Conservation (phyloP, 139 green algal genomes). For the Coelastrella sp. region DNA sequence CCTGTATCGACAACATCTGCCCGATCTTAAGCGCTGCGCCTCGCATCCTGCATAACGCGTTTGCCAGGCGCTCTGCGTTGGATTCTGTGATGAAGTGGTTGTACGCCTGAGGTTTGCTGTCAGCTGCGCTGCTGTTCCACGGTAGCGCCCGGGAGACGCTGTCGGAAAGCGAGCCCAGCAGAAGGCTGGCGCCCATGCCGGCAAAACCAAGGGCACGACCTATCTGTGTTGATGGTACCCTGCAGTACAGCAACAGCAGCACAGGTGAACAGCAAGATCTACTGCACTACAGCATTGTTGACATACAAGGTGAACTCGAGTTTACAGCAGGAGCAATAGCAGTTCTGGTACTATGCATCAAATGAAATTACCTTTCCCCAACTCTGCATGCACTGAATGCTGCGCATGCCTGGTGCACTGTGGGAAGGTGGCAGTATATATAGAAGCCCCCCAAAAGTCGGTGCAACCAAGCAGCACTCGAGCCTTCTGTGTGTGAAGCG, state of each 20-base stretch:
- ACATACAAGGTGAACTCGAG: too few relatives aligned
- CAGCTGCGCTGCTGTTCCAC: constrained; percentile 2
- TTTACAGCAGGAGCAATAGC: too few relatives aligned
- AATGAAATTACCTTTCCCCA: too few relatives aligned
- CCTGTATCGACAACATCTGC: constrained; percentile 98
- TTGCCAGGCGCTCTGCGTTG: constrained; percentile 93
- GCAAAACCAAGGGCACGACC: constrained; percentile 87
- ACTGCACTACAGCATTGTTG: too few relatives aligned
- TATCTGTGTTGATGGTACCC: constrained; percentile 82
- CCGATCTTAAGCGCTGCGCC: constrained; percentile 96
- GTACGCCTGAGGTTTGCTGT: constrained; percentile 16
- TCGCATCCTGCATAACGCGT: constrained; percentile 92
- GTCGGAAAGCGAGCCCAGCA: constrained; percentile 78
- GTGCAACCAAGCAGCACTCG: too few relatives aligned
- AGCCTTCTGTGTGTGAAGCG: too few relatives aligned
- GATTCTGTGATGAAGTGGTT: constrained; percentile 61
- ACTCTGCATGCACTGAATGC: too few relatives aligned
- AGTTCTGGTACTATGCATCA: too few relatives aligned
- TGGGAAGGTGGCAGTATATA: too few relatives aligned
- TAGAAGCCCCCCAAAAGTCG: too few relatives aligned
- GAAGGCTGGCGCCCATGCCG: constrained; percentile 80
- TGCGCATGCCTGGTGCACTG: too few relatives aligned
- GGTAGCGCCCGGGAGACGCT: constrained; percentile 54
- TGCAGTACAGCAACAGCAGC: background rate
- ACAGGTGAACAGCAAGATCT: background rate